A percentile compares a stretch with the other conserved stretches of the same genome.
These are phyloP conservation scores for Beauveria medogensis DNA, from an alignment of 2,329 filamentous ascomycete genomes.

Conservation along the genomic window DNA sequence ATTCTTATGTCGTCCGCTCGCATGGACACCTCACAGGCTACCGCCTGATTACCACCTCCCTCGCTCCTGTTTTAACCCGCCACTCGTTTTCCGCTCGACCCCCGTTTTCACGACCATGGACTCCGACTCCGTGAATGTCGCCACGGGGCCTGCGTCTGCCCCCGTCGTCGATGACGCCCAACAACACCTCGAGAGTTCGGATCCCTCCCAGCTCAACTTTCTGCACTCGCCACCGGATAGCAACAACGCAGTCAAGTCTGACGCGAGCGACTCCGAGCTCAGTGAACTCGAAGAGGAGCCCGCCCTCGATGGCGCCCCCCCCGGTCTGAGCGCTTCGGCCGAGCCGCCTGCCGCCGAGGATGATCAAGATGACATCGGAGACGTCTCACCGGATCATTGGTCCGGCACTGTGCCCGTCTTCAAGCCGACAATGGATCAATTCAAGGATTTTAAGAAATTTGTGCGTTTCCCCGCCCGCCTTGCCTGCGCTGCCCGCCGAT, in stretches of 20 bases:
- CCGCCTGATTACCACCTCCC: conserved; percentile 21
- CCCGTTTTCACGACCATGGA: conserved; percentile 4
- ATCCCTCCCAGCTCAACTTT: conserved; percentile 32
- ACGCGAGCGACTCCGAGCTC: conserved; percentile 56
- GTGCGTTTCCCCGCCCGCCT: conserved; percentile 41
- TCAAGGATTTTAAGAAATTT: conserved; percentile 86
- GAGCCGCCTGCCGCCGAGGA: conserved; percentile 21
- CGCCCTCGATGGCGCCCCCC: conserved; percentile 23
- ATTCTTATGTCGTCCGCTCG: conserved; percentile 6
- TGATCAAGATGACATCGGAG: conserved; percentile 59
- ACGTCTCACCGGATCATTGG: conserved; percentile 79
- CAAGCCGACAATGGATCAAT: conserved; percentile 90
- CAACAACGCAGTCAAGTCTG: conserved; percentile 51
- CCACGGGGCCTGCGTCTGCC: conserved; percentile 7
- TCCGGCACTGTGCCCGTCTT: conserved; percentile 91
- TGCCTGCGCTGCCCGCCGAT: not conserved
- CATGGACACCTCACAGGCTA: conserved; percentile 29
- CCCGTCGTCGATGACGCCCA: conserved; percentile 20
- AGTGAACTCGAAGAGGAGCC: conserved; percentile 55
- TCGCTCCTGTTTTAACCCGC: conserved; percentile 1
- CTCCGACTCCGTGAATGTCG: not conserved
- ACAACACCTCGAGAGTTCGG: conserved; percentile 27
- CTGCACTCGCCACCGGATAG: conserved; percentile 58
- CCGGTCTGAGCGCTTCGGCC: conserved; percentile 11
- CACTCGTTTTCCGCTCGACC: conserved; percentile 6